These are phyloP conservation scores for Malus hybrid DNA, from an alignment of 331 rosid species.

Conservation along the genomic window DNA sequence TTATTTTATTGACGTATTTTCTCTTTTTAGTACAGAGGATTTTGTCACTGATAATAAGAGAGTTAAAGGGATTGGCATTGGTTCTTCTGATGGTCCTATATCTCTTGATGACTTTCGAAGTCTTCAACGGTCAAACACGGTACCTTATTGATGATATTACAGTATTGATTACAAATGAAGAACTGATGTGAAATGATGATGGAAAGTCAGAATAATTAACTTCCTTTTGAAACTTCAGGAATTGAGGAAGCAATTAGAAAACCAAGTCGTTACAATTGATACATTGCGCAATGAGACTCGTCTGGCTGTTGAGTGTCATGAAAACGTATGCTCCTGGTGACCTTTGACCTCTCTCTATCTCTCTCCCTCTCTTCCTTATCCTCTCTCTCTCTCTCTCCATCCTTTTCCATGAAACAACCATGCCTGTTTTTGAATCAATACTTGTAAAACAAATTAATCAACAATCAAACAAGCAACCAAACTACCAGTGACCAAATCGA, in stretches of 20 bases:
- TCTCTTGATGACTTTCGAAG: slow-evolving; percentile 98
- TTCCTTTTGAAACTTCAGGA: slow-evolving; percentile 42
- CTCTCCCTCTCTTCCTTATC: not conserved
- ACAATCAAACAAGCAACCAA: too few relatives aligned
- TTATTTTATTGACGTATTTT: not conserved
- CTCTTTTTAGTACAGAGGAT: slow-evolving; percentile 40
- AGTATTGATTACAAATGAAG: not conserved
- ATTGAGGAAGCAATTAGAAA: slow-evolving; percentile 89
- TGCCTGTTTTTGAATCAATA: not conserved
- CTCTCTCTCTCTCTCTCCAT: not conserved
- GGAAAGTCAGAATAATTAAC: not conserved
- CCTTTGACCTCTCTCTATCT: not conserved
- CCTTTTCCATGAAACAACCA: not conserved
- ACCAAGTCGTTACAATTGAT: slow-evolving; percentile 61
- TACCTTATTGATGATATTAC: slow-evolving; percentile 21
- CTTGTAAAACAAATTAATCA: too few relatives aligned
- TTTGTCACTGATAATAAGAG: slow-evolving; percentile 66
- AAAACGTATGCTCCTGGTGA: slow-evolving; percentile 46
- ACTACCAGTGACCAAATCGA: too few relatives aligned
- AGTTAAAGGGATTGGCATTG: slow-evolving; percentile 86
- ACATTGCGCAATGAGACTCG: slow-evolving; percentile 54
- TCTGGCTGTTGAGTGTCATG: slow-evolving; percentile 49
- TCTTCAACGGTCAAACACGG: slow-evolving; percentile 84
- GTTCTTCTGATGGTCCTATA: slow-evolving; percentile 92
- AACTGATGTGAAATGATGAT: not conserved